Conservation (phyloP, 1,284 basidiomycete genomes). For the Apiotrichum brassicae region DNA sequence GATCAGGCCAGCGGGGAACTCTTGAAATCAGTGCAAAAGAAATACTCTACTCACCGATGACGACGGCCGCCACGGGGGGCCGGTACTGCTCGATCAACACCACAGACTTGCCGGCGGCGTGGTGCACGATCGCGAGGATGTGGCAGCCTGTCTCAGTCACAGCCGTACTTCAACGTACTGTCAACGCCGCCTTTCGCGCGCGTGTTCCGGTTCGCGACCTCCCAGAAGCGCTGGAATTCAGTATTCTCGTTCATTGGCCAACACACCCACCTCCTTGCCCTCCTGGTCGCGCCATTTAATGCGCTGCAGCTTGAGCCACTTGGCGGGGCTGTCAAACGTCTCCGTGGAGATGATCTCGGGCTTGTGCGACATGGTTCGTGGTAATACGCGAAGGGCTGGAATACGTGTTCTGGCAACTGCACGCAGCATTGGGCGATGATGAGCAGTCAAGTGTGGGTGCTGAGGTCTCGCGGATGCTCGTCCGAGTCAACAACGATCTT, state of each 20-base stretch:
- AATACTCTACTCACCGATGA: slow-evolving; percentile 56
- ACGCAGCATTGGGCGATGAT: too few species aligned
- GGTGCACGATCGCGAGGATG: slow-evolving; percentile 68
- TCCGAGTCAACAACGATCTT: too few species aligned
- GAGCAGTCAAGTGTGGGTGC: too few species aligned
- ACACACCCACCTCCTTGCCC: slow-evolving; percentile 62
- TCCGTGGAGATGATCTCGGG: slow-evolving; percentile 25
- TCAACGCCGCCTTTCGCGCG: slow-evolving; percentile 68
- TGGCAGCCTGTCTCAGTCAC: slow-evolving; percentile 77
- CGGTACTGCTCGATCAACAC: slow-evolving; percentile 84
- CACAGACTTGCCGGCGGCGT: slow-evolving; percentile 60
- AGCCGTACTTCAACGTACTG: too few species aligned
- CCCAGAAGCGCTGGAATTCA: slow-evolving; percentile 66
- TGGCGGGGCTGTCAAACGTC: slow-evolving; percentile 35
- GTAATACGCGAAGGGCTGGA: background rate
- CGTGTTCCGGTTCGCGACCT: slow-evolving; percentile 73
- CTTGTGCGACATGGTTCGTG: background rate
- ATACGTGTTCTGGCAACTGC: too few species aligned
- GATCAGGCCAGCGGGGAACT: slow-evolving; percentile 80
- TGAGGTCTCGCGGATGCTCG: too few species aligned
- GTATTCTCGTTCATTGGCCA: too few species aligned
- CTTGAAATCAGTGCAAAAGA: slow-evolving; percentile 45
- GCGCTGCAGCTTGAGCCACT: slow-evolving; percentile 43
- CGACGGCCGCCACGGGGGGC: slow-evolving; percentile 65
- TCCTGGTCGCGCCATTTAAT: slow-evolving; percentile 67